Conservation (phyloP, 306 rosid species). For the Benincasa hispida region DNA sequence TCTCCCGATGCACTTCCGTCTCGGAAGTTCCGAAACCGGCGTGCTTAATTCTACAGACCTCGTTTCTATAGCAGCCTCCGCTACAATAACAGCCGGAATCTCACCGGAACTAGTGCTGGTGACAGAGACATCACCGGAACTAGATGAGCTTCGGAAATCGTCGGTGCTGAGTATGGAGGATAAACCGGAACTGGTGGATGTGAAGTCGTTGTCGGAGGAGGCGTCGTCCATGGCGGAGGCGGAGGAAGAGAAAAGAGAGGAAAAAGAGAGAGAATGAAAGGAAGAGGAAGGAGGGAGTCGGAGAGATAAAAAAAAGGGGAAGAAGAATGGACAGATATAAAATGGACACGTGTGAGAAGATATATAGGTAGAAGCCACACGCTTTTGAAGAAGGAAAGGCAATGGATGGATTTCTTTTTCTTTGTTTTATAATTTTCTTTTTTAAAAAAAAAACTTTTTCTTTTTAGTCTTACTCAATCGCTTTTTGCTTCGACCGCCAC, state of each 20-base stretch:
- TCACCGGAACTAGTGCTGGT: conserved; percentile 47
- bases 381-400: conserved; percentile 16
- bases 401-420: background rate
- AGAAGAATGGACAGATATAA: conserved; percentile 16
- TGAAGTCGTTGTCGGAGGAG: conserved; percentile 11
- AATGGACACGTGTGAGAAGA: conserved; percentile 50
- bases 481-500: background rate
- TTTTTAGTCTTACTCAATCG: background rate
- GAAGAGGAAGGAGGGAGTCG: background rate
- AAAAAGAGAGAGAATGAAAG: background rate
- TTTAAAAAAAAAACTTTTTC: too few species aligned
- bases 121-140: conserved; percentile 46
- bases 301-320: conserved; percentile 33
- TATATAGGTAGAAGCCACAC: conserved; percentile 38
- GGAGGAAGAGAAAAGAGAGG: background rate
- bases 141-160: conserved; percentile 6
- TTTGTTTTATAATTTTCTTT: too few species aligned
- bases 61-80: background rate
- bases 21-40: background rate
- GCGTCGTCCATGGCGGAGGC: background rate
- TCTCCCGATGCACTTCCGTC: conserved; percentile 60
- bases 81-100: conserved; percentile 18
- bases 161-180: conserved; percentile 25
- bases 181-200: conserved; percentile 20
- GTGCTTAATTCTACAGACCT: background rate